phyloP scores from a whole-genome alignment of 2,329 filamentous ascomycete species.

The Rhynchosporium graminicola region DNA sequence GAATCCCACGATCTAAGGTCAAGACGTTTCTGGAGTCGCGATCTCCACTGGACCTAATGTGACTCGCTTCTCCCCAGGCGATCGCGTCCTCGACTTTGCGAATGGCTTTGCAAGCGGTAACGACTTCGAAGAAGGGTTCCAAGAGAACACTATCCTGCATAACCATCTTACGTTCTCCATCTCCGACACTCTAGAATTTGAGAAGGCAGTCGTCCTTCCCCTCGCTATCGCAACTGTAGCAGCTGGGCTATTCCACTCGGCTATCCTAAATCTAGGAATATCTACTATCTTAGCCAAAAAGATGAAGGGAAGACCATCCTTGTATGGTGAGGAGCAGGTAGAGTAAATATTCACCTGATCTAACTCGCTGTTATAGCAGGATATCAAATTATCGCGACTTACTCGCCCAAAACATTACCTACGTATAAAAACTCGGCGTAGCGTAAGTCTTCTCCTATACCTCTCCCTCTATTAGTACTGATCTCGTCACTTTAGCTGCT shows the following conservation, averaged over 20 bases:
- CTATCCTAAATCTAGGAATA: slow-evolving; percentile 16
- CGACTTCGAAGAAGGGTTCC: slow-evolving; percentile 32
- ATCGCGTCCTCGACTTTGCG: slow-evolving; percentile 41
- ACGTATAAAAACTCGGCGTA: not conserved
- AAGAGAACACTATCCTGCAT: slow-evolving; percentile 35
- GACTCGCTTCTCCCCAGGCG: slow-evolving; percentile 12
- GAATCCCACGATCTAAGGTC: not conserved
- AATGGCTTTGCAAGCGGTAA: slow-evolving; percentile 41
- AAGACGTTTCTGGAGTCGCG: not conserved
- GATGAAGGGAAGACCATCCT: slow-evolving; percentile 5
- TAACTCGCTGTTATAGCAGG: not conserved
- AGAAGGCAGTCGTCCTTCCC: slow-evolving; percentile 42
- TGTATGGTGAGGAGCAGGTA: slow-evolving; percentile 2
- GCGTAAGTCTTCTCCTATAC: not conserved
- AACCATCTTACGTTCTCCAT: slow-evolving; percentile 31
- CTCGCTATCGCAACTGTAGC: slow-evolving; percentile 41
- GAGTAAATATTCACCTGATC: not conserved
- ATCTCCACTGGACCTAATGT: not conserved
- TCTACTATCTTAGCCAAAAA: not conserved
- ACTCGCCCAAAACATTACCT: not conserved
- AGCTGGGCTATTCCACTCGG: slow-evolving; percentile 38
- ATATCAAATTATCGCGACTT: not conserved
- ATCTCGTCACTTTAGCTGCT: not conserved
- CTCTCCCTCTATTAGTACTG: not conserved
- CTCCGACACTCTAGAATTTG: slow-evolving; percentile 38